A percentile compares a stretch with the other conserved stretches of the same genome.
phyloP scores from a whole-genome alignment of 805 yeast species.

The Ogataea kodamae region DNA sequence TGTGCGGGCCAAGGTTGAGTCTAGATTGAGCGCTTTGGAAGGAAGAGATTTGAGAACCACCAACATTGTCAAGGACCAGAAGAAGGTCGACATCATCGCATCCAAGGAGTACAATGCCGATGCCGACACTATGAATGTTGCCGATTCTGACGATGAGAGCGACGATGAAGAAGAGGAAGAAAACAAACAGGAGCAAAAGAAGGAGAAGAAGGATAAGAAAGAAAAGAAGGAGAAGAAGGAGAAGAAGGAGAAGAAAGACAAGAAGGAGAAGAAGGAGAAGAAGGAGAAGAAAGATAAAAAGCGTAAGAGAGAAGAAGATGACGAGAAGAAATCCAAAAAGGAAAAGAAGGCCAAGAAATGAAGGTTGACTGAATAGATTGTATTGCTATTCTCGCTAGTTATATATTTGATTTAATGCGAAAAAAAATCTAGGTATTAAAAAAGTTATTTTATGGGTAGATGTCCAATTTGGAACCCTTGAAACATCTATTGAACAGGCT shows the following conservation, averaged over 20 bases:
- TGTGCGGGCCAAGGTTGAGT: conserved; percentile 90
- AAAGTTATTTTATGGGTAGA: conserved; percentile 1
- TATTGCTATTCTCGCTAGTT: conserved; percentile 17
- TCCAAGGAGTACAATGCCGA: conserved; percentile 90
- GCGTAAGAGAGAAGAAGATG: conserved; percentile 8
- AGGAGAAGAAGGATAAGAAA: conserved; percentile 30
- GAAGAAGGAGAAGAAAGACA: conserved; percentile 25
- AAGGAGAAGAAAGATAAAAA: conserved; percentile 14
- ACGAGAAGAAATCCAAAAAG: conserved; percentile 13
- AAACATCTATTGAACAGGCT: conserved; percentile 27
- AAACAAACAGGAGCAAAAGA: conserved; percentile 24
- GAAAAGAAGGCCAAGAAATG: conserved; percentile 22
- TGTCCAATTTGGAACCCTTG: conserved; percentile 17
- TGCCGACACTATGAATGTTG: conserved; percentile 67
- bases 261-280: conserved; percentile 23
- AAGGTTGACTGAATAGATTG: conserved; percentile 20
- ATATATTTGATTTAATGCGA: conserved; percentile 19
- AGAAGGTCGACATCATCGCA: conserved; percentile 82
- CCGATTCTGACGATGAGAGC: conserved; percentile 32
- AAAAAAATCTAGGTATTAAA: no score
- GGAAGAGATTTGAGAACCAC: conserved; percentile 95
- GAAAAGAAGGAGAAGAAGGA: conserved; percentile 31
- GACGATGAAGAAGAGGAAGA: conserved; percentile 28
- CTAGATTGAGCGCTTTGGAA: conserved; percentile 90
- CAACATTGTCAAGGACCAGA: conserved; percentile 74